A percentile compares a stretch with the other conserved stretches of the same genome.
Evolutionary conservation across 768 basidiomycete species (phyloP).

Genomic region (Suillus plorans): DNA sequence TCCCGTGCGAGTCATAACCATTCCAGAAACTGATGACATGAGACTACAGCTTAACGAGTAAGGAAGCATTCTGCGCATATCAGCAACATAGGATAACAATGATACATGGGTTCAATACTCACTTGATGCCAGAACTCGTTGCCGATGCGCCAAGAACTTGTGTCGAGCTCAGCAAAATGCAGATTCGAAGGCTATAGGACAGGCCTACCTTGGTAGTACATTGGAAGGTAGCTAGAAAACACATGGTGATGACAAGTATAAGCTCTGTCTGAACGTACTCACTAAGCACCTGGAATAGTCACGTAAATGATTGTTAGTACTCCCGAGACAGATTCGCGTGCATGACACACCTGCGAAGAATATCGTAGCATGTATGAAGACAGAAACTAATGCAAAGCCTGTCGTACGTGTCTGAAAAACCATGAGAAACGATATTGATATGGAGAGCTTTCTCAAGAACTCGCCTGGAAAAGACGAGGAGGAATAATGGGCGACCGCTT

Average conservation of each 20-base stretch:
- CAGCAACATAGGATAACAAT: background rate
- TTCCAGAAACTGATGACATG: slow-evolving; percentile 21
- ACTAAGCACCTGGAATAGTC: slow-evolving; percentile 25
- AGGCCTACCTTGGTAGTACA: slow-evolving; percentile 37
- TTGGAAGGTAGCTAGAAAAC: slow-evolving; percentile 33
- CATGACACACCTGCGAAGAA: slow-evolving; percentile 32
- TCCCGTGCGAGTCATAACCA: slow-evolving; percentile 25
- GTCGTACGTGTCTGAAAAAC: slow-evolving; percentile 38
- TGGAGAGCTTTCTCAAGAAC: slow-evolving; percentile 2
- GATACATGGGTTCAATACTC: background rate
- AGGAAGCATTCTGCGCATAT: slow-evolving; percentile 33
- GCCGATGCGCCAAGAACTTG: slow-evolving; percentile 37
- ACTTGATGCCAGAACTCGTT: slow-evolving; percentile 33
- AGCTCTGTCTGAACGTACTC: slow-evolving; percentile 2
- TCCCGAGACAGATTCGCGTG: background rate
- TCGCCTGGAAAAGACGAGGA: slow-evolving; percentile 36
- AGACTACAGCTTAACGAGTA: slow-evolving; percentile 29
- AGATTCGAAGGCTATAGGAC: background rate
- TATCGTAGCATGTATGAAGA: slow-evolving; percentile 33
- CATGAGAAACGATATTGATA: background rate
- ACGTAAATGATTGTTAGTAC: background rate
- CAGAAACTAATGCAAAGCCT: slow-evolving; percentile 26
- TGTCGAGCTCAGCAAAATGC: background rate
- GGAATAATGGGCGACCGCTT: slow-evolving; percentile 38
- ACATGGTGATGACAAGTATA: slow-evolving; percentile 6